Base-by-base conservation (phyloP, 1,139 yeast species). In the Scheffersomyces segobiensis region DNA sequence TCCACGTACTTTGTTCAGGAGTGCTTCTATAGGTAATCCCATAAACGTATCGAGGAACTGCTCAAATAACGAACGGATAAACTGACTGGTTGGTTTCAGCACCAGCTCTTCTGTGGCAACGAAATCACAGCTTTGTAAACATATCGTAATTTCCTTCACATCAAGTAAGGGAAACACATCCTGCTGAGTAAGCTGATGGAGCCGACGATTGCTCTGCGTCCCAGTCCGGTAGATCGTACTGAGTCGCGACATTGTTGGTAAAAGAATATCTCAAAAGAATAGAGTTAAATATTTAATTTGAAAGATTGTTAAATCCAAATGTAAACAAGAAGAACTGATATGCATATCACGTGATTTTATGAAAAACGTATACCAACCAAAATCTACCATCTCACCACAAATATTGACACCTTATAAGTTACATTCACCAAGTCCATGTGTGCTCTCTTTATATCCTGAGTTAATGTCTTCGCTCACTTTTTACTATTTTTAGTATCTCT, bases 21-120 rank as follows among this genome's bases (percentile, higher is more conserved):
- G 55, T n/a, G 55, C 51, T 5, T 67, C 71, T 1, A 64, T 50
- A 0, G 73, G 63, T 8, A 69, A 55, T 3, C 89, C 91, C 69
- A 88, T 78, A 65, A 89, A 91, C 21, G 85, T 80, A 59, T 89
- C 95, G 59, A 91, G 77, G 21, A 91, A 84, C 68, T 89, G 93
- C 63, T 88, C 91, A 60, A 88, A 86, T 49, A 91, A 72, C 20
- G 84, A 76, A 57, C 81, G 82, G 60, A 89, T 83, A 65, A 85
- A 89, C 52, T 83, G 83, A 18, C 87, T 78, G 0, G 91, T 84
- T 7, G 97, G 97, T 63, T 82, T 86, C 24, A 78, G 67, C 3
- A 91, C 78, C 60, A 84, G 80, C 47, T 88, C 92, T 63, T 87
- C 93, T 20, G 84, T 80, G 0, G 87, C 89, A 17, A 78, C 71